phyloP scores from a whole-genome alignment of 2,329 filamentous ascomycete species.

The Calonectria multiphialidica region DNA sequence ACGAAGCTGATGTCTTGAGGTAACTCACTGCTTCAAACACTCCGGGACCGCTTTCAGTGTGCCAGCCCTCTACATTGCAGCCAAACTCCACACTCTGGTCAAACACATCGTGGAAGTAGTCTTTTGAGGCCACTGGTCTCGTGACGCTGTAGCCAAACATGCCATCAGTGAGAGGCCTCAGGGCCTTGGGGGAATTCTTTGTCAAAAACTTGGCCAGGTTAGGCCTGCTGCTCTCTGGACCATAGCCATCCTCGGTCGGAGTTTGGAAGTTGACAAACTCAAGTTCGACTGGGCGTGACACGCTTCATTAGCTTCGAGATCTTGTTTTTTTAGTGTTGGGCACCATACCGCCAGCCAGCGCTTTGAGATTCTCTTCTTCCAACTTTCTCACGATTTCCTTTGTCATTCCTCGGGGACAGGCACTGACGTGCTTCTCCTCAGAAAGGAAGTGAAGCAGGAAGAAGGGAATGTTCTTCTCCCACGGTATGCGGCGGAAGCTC shows the following conservation, averaged over 20 bases:
- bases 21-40: constrained; percentile 25
- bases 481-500: constrained; percentile 81
- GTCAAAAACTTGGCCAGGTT: constrained; percentile 75
- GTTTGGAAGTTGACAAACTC: constrained; percentile 70
- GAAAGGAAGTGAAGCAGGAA: constrained; percentile 82
- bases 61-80: constrained; percentile 84
- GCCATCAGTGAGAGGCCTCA: constrained; percentile 80
- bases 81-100: constrained; percentile 77
- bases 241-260: constrained; percentile 44
- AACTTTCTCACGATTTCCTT: constrained; percentile 71
- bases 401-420: constrained; percentile 78
- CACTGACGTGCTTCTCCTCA: constrained; percentile 76
- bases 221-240: constrained; percentile 57
- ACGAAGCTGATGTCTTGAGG: constrained; percentile 34
- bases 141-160: constrained; percentile 89
- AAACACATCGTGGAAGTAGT: constrained; percentile 84
- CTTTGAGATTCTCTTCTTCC: constrained; percentile 71
- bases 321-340: no score
- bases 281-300: constrained; percentile 75
- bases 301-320: neutral
- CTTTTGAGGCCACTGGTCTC: constrained; percentile 80
- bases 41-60: constrained; percentile 84
- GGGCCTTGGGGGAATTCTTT: constrained; percentile 71
- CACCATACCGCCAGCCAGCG: constrained; percentile 79
- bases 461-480: constrained; percentile 83